These are phyloP conservation scores for Biancaea sappan DNA, from an alignment of 306 rosid species.

Conservation along the genomic window DNA sequence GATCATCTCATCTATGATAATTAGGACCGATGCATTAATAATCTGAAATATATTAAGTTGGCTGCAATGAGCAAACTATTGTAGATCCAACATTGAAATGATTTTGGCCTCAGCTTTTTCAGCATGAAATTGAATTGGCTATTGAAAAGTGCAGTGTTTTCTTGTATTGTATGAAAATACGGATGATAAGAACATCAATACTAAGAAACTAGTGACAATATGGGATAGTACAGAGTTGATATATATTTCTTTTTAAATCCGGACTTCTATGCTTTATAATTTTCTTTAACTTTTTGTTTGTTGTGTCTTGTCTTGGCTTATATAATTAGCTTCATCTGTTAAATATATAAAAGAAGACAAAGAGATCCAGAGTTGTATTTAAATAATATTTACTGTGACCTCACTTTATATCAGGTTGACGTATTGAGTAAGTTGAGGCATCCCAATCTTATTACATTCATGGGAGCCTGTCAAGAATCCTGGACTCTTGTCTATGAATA, in stretches of 20 bases:
- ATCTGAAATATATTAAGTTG: constrained; percentile 8
- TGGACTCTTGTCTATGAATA: constrained; percentile 77
- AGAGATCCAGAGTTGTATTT: not conserved
- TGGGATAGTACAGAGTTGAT: not conserved
- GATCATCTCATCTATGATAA: not conserved
- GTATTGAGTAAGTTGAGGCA: constrained; percentile 80
- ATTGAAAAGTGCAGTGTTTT: not conserved
- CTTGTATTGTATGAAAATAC: not conserved
- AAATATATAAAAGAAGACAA: not conserved
- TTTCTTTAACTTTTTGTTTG: not conserved
- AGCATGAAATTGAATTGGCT: not conserved
- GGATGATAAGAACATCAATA: not conserved
- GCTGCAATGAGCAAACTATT: not conserved
- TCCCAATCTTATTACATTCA: constrained; percentile 77
- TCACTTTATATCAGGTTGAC: constrained; percentile 55
- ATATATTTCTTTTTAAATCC: not conserved
- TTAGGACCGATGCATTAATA: not conserved
- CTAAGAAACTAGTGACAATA: not conserved
- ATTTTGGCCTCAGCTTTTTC: constrained; percentile 3
- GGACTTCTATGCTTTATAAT: not conserved
- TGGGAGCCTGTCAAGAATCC: constrained; percentile 78
- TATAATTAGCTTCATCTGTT: not conserved
- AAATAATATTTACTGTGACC: constrained; percentile 14
- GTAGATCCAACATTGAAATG: not conserved
- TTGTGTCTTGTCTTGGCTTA: not conserved